Base-by-base conservation (phyloP, 2,329 filamentous ascomycete species). In the Colletotrichum liriopes region DNA sequence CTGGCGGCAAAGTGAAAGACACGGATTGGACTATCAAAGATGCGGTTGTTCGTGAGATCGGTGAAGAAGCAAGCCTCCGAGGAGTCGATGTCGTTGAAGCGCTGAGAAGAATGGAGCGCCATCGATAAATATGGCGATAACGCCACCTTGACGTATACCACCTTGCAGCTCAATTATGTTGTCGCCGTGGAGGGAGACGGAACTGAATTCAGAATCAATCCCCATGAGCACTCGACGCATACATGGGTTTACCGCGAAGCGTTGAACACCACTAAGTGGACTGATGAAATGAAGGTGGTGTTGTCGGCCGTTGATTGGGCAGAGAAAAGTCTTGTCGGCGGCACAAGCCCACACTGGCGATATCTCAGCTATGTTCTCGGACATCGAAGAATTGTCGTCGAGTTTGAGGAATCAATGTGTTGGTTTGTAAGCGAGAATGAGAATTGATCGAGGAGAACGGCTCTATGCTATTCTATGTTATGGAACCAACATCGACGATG, bases 121-220 rank as follows among this genome's bases (percentile, higher is more conserved):
- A 7, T 41, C 37, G 20, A 58, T 58, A 2, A 39, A 39, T 39
- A 9, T 14, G 37, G 37, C 8, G 12, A 39, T 2, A 9, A 39
- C 37, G 37, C 11, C 37, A 7, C 12, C 2, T 39, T 39, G 20
- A 58, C 9, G 14, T 47, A 37, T 14, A 37, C 9, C 8, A 32
- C 26, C 14, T 3, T 67, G 6, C 56, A 62, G 8, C 26, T 62
- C 1, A 67, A 35, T 29, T 62, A 61, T 16, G 29, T 62, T 18
- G 39, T 61, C 35, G 37, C 18, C 7, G 45, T 59, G 1, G 18
- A 56, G 18, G 18, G 35, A 49, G 65, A 61, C 11, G 65, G 56
- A 32, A 7, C 26, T 2, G 41, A 47, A 6, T 61, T 62, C n/a
- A 29, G 45, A 14, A 26, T 54, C 26, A 62, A 61, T 7, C 12